Conservation (phyloP, 2,329 filamentous ascomycete genomes). For the Cercospora sp. region DNA sequence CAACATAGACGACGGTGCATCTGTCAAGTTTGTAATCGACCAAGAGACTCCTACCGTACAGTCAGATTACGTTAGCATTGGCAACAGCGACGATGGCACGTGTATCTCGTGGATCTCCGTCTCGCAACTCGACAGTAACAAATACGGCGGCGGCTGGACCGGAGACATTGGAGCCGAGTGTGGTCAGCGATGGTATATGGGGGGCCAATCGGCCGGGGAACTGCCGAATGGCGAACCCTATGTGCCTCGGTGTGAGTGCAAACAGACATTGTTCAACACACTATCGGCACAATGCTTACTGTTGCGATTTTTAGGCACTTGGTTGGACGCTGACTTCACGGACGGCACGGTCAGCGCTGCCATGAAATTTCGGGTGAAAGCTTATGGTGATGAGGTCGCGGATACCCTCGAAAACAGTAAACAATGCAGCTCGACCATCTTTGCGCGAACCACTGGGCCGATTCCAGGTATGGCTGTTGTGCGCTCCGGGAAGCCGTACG, state of each 20-base stretch:
- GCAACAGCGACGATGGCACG: conserved; percentile 4
- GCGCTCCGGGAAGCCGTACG: fast-evolving
- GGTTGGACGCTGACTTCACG: not conserved
- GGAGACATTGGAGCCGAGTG: not conserved
- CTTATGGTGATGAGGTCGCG: not conserved
- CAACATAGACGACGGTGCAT: not conserved
- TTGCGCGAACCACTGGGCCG: not conserved
- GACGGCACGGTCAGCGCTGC: not conserved
- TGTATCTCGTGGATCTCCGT: conserved; percentile 5
- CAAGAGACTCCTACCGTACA: not conserved
- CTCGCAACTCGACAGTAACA: not conserved
- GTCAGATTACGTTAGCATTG: conserved; percentile 2
- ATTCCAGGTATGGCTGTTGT: not conserved
- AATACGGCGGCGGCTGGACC: not conserved
- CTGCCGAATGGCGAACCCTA: not conserved
- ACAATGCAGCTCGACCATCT: not conserved
- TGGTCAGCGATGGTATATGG: not conserved
- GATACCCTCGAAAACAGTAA: not conserved
- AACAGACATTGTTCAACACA: no score
- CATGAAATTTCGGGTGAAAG: not conserved
- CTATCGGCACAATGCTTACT: not conserved
- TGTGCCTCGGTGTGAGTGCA: not conserved
- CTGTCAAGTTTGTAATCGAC: not conserved
- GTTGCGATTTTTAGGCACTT: not conserved
- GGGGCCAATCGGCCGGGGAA: not conserved